Evolutionary conservation across 257 asterid genomes (phyloP).

Genomic region (Solanum arcanum): DNA sequence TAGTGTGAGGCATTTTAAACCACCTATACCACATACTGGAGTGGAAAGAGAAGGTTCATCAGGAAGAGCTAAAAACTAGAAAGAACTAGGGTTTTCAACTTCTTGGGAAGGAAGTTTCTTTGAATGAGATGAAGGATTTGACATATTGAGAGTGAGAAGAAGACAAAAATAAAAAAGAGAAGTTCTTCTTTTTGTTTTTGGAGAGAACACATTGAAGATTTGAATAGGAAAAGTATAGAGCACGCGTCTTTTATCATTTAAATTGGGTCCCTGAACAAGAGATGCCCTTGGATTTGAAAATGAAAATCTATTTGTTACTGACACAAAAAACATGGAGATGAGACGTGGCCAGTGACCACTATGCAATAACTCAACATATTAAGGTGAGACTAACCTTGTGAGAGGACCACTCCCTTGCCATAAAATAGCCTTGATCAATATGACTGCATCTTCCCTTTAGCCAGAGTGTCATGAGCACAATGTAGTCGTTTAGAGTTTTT

Average conservation of each 20-base stretch:
- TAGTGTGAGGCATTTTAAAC: background rate
- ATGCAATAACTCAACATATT: background rate
- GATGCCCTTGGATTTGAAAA: background rate
- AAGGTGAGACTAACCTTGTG: background rate
- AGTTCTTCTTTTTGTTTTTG: background rate
- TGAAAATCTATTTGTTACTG: background rate
- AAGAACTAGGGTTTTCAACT: background rate
- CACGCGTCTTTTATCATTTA: background rate
- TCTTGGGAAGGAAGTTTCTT: background rate
- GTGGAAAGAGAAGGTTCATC: background rate
- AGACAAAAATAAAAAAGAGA: background rate
- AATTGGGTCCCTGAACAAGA: background rate
- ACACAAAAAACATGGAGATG: background rate
- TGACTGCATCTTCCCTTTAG: background rate
- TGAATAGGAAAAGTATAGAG: background rate
- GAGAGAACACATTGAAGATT: background rate
- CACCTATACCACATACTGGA: background rate
- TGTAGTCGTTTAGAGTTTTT: background rate
- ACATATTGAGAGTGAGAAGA: background rate
- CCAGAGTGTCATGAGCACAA: background rate
- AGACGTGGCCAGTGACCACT: background rate
- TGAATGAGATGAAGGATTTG: background rate
- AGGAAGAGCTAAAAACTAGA: no score
- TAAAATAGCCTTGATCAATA: background rate
- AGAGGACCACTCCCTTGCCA: background rate